Percentiles rank a stretch among this genome's conserved stretches.
Evolutionary conservation across 257 asterid genomes (phyloP).

Genomic region (Jacaranda copaia): DNA sequence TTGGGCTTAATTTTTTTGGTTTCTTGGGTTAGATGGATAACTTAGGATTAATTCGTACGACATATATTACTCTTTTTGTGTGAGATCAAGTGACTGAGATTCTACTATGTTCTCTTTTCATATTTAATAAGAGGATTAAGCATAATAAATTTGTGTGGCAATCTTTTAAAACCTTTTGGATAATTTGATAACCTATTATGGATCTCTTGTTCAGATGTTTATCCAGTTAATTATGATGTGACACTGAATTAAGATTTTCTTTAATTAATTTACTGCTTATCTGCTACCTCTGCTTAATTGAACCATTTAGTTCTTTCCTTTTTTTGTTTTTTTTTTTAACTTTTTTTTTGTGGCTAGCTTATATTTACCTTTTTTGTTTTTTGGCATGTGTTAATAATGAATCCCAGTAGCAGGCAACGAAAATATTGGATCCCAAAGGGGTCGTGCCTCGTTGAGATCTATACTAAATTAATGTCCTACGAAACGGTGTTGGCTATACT

Average conservation of each 20-base stretch:
- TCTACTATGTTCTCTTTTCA: constrained; percentile 7
- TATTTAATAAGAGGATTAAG: constrained; percentile 29
- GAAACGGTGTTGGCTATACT: too few relatives aligned
- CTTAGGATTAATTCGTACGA: constrained; percentile 1
- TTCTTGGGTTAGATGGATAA: constrained; percentile 23
- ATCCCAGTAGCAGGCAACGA: constrained; percentile 1
- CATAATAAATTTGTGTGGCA: constrained; percentile 46
- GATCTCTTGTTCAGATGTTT: constrained; percentile 38
- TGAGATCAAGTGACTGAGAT: constrained; percentile 44
- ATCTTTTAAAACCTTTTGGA: constrained; percentile 36
- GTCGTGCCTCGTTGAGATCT: not conserved
- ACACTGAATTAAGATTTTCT: not conserved
- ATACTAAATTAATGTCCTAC: not conserved
- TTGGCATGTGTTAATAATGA: too few relatives aligned
- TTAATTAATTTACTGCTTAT: not conserved
- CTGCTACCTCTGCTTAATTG: not conserved
- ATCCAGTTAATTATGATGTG: not conserved
- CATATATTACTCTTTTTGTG: not conserved
- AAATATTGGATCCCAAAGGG: constrained; percentile 1
- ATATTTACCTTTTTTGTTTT: too few relatives aligned
- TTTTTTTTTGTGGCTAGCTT: too few relatives aligned
- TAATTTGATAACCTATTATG: constrained; percentile 44
- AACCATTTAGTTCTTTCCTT: too few relatives aligned
- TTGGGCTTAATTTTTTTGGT: constrained; percentile 11
- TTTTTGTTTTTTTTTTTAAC: too few relatives aligned